Conservation (phyloP, 164 flowering plant genomes). For the Magnolia officinalis region DNA sequence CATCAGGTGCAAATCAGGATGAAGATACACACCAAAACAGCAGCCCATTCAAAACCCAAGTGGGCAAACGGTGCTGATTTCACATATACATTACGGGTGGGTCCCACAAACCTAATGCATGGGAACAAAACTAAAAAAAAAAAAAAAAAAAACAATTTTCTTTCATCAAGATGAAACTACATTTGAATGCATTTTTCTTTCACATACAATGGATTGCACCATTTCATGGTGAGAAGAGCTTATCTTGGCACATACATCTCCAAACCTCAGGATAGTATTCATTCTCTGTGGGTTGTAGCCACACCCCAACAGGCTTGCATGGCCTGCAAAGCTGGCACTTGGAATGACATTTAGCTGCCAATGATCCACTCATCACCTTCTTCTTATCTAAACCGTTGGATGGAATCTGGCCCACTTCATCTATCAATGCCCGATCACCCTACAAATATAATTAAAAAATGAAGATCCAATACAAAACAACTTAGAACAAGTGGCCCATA, state of each 20-base stretch:
- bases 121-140: too few species aligned
- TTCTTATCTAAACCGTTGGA: background rate
- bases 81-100: too few species aligned
- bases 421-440: background rate
- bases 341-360: background rate
- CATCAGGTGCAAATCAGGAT: too few species aligned
- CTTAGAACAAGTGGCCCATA: too few species aligned
- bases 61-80: too few species aligned
- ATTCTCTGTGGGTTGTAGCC: background rate
- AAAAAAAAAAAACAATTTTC: too few species aligned
- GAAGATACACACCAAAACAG: too few species aligned
- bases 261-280: background rate
- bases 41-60: too few species aligned
- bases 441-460: too few species aligned
- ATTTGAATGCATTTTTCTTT: background rate
- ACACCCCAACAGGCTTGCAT: background rate
- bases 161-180: background rate
- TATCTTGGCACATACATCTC: conserved; percentile 5
- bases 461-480: too few species aligned
- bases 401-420: background rate
- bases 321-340: background rate
- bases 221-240: background rate
- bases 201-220: background rate
- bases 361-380: background rate
- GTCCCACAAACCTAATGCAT: too few species aligned